These are phyloP conservation scores for Aspergillus avenaceus DNA, from an alignment of 495 filamentous ascomycete genomes.

Conservation along the genomic window DNA sequence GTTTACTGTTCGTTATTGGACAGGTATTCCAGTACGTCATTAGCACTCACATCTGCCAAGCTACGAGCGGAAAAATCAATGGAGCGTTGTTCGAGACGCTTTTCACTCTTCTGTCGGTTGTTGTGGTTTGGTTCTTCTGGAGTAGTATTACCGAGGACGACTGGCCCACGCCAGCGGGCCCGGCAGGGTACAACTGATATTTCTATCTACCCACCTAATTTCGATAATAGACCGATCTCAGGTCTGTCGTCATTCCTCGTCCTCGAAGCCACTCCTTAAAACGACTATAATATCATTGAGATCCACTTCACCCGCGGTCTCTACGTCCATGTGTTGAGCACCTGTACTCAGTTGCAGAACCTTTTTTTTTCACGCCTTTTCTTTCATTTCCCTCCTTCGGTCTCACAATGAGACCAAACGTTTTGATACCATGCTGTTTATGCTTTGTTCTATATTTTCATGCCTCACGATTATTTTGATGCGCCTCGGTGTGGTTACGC, in stretches of 20 bases:
- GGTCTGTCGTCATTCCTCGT: neutral
- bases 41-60: constrained; percentile 83
- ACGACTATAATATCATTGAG: neutral
- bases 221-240: neutral
- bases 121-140: constrained; percentile 91
- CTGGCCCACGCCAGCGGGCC: constrained; percentile 69
- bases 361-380: constrained; percentile 9
- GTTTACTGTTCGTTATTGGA: constrained; percentile 79
- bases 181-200: constrained; percentile 38
- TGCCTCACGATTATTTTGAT: constrained; percentile 5
- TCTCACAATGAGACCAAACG: constrained; percentile 9
- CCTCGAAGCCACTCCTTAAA: neutral
- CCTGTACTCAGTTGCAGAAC: neutral
- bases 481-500: neutral
- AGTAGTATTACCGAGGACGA: constrained; percentile 98
- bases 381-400: neutral
- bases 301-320: constrained; percentile 19
- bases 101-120: constrained; percentile 80
- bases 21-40: constrained; percentile 95
- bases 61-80: constrained; percentile 80
- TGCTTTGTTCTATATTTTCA: constrained; percentile 4
- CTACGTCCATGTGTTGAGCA: neutral
- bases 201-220: constrained; percentile 5
- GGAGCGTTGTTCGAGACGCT: constrained; percentile 90
- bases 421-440: constrained; percentile 24